Percentiles rank a stretch among this genome's conserved stretches.
Conservation (phyloP, 2,329 filamentous ascomycete genomes). For the Penicillium sp. region DNA sequence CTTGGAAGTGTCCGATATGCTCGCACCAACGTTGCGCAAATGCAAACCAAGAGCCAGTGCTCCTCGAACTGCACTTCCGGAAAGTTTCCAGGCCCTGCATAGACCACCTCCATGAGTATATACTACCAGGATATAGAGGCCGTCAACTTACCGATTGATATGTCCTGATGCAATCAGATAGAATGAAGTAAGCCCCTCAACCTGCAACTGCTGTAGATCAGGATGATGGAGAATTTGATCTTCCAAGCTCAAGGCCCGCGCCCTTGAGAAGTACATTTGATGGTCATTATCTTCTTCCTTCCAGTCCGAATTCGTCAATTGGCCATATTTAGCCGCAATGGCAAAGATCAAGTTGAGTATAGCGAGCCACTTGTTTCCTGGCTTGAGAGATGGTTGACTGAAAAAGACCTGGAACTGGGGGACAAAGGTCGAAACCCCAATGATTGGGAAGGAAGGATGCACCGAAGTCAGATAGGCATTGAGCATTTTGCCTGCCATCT, state of each 20-base stretch:
- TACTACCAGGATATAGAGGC: neutral
- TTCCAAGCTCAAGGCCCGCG: constrained; percentile 37
- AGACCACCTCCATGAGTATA: constrained; percentile 1
- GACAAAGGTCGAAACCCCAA: constrained; percentile 41
- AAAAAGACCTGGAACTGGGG: constrained; percentile 41
- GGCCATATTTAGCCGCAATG: constrained; percentile 39
- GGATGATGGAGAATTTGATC: constrained; percentile 41
- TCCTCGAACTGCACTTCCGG: constrained; percentile 39
- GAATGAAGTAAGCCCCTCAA: constrained; percentile 41
- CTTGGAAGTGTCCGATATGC: constrained; percentile 39
- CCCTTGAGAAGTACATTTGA: constrained; percentile 40
- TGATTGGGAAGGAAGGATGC: constrained; percentile 45
- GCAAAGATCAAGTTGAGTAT: constrained; percentile 47
- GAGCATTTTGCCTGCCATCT: constrained; percentile 39
- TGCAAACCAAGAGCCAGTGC: constrained; percentile 43
- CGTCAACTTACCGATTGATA: constrained; percentile 39
- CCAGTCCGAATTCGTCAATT: constrained; percentile 37
- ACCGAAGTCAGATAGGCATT: constrained; percentile 41
- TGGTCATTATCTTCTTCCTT: constrained; percentile 38
- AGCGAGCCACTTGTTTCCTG: constrained; percentile 42
- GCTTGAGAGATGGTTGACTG: constrained; percentile 30
- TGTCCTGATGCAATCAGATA: constrained; percentile 42
- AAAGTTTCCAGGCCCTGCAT: constrained; percentile 42
- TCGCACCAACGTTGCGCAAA: constrained; percentile 38
- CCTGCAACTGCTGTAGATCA: constrained; percentile 44